Conservation (phyloP, 208 protist species). For the Trypanosoma congolense region DNA sequence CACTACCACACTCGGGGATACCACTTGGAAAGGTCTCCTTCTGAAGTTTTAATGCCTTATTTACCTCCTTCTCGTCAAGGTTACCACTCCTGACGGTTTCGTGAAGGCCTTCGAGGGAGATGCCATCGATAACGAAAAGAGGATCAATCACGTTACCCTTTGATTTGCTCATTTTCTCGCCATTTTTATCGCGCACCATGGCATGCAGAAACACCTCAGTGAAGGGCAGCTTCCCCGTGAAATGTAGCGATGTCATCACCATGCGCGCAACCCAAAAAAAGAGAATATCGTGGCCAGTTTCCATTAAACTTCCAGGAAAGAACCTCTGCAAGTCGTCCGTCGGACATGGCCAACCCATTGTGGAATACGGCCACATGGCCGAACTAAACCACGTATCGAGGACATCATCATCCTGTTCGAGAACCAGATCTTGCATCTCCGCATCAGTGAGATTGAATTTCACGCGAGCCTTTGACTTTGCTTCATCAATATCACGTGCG, state of each 20-base stretch:
- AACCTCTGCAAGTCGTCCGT: slow-evolving; percentile 92
- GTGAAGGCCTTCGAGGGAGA: slow-evolving; percentile 92
- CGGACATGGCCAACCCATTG: slow-evolving; percentile 95
- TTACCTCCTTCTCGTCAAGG: slow-evolving; percentile 90
- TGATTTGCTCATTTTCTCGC: slow-evolving; percentile 99
- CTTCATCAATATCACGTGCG: slow-evolving; percentile 92
- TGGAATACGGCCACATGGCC: slow-evolving; percentile 98
- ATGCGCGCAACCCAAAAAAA: slow-evolving; percentile 99
- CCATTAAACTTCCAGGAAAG: slow-evolving; percentile 96
- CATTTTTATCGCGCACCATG: slow-evolving; percentile 99
- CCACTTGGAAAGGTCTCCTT: slow-evolving; percentile 94
- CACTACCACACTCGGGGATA: slow-evolving; percentile 98
- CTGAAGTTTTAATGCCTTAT: slow-evolving; percentile 87
- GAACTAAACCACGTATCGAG: slow-evolving; percentile 99
- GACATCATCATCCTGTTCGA: slow-evolving; percentile 98
- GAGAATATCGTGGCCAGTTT: slow-evolving; percentile 99
- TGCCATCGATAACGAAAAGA: slow-evolving; percentile 98
- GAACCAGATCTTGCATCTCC: slow-evolving; percentile 44
- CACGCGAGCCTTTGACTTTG: slow-evolving; percentile 69
- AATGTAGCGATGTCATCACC: slow-evolving; percentile 99
- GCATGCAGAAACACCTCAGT: slow-evolving; percentile 97
- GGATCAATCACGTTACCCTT: slow-evolving; percentile 99
- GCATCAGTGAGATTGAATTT: slow-evolving; percentile 81
- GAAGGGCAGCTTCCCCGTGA: slow-evolving; percentile 97
- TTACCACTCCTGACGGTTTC: slow-evolving; percentile 92